A percentile compares a stretch with the other conserved stretches of the same genome.
Conservation (phyloP, 371 early-diverging fungal genomes). For the Syncephalastrum sp. region DNA sequence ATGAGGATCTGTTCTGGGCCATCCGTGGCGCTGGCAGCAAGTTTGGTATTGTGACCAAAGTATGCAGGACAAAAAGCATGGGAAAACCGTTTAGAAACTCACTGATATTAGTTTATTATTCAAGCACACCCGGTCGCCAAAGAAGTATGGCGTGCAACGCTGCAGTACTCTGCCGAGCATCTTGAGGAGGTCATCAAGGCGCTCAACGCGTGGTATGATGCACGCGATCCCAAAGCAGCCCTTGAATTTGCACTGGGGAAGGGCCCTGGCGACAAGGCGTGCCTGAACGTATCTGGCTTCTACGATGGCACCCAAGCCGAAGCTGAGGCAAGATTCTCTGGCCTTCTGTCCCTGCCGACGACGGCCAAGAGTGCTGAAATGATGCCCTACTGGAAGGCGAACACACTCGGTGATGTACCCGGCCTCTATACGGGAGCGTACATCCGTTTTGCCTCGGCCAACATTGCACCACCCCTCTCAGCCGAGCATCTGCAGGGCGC, state of each 20-base stretch:
- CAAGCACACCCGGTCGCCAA: constrained; percentile 19
- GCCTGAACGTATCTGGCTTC: constrained; percentile 19
- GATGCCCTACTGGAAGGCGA: constrained; percentile 29
- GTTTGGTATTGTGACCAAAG: constrained; percentile 56
- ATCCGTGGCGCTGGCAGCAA: constrained; percentile 65
- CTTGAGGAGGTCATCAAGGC: constrained; percentile 23
- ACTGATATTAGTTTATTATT: constrained; percentile 19
- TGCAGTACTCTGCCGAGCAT: constrained; percentile 18
- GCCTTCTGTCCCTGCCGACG: constrained; percentile 15
- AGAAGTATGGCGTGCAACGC: constrained; percentile 24
- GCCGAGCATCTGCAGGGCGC: constrained; percentile 17
- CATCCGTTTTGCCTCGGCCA: constrained; percentile 30
- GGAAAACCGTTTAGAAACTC: background rate
- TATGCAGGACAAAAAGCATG: background rate
- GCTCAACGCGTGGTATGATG: constrained; percentile 25
- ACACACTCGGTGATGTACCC: constrained; percentile 19
- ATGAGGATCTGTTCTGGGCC: constrained; percentile 59
- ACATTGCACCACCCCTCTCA: constrained; percentile 15
- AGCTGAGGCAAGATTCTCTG: constrained; percentile 19
- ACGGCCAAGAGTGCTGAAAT: constrained; percentile 4
- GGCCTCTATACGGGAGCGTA: constrained; percentile 8
- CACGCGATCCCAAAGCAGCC: constrained; percentile 23
- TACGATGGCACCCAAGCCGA: constrained; percentile 24
- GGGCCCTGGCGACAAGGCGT: constrained; percentile 19
- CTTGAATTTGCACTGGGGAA: constrained; percentile 23